Percentiles rank a stretch among this genome's conserved stretches.
These are phyloP conservation scores for Serendipita indica DNA, from an alignment of 768 basidiomycete genomes.

Conservation along the genomic window DNA sequence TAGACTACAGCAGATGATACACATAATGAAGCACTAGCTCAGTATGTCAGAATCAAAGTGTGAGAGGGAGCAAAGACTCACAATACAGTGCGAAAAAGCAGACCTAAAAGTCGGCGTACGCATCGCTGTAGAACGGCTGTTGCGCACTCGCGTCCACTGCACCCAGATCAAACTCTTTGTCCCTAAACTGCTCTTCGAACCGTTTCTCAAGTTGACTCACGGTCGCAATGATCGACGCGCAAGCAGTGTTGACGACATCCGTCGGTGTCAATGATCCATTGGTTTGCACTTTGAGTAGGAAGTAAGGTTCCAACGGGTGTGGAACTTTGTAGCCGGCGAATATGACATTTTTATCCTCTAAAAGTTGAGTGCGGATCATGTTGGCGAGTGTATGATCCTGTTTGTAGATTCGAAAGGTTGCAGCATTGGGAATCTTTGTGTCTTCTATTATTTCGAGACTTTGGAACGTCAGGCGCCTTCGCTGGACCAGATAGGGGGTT, in stretches of 20 bases:
- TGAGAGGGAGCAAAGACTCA: too few relatives aligned
- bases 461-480: constrained; percentile 12
- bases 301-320: constrained; percentile 88
- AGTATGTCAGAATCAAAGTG: too few relatives aligned
- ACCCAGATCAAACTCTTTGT: constrained; percentile 16
- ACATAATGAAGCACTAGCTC: too few relatives aligned
- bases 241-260: constrained; percentile 68
- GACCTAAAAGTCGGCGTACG: constrained; percentile 7
- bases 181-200: constrained; percentile 23
- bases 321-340: constrained; percentile 98
- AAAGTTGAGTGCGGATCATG: constrained; percentile 95
- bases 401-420: constrained; percentile 85
- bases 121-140: constrained; percentile 4
- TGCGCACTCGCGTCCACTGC: neutral
- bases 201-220: constrained; percentile 24
- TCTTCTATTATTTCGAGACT: constrained; percentile 89
- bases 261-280: constrained; percentile 76
- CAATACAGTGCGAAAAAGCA: too few relatives aligned
- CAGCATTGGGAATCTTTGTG: constrained; percentile 95
- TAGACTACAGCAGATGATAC: too few relatives aligned
- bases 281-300: constrained; percentile 90
- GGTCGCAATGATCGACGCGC: constrained; percentile 61
- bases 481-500: neutral
- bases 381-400: constrained; percentile 96
- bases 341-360: constrained; percentile 71